Base-by-base conservation (phyloP, 1,139 yeast genomes). In the Meyerozyma smithsonii region DNA sequence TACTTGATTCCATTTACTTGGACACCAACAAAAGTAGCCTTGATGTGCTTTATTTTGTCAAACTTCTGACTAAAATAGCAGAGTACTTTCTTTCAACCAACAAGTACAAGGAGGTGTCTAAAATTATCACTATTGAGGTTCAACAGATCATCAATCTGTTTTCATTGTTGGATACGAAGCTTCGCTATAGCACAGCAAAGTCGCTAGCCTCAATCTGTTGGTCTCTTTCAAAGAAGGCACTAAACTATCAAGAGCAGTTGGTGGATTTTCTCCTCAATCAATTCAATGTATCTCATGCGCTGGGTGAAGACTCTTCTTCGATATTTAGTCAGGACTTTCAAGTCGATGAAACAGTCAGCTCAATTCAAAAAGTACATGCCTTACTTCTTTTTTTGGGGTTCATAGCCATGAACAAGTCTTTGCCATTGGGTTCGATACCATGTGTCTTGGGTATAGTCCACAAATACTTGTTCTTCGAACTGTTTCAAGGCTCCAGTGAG, bases 401-500 rank as follows among this genome's bases (percentile, higher is more conserved):
- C 40, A 42, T 61, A 10, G 49, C 64, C 1, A 51, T 71, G 34
- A 55, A 57, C 23, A 61, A 55, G 35, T 40, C 56, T 1, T 46
- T 69, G 8, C 69, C 72, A 1, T n/a, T 24, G 1, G 42, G 46
- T 8, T 50, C 56, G 5, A 41, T 62, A 2, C 63, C 66, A 0
- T 35, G 37, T 0, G 42, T 65, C 5, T 45, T 68, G n/a, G 52
- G 63, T 17, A 46, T 69, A n/a, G 54, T 58, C n/a, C 69, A 66
- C 39, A 50, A 59, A 15, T 74, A 85, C 0, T 56, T 81, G 5
- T 74, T 69, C 36, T 72, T 83, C 44, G 81, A 77, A 41, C 83
- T 80, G 42, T 58, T 62, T 32, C 56, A 72, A 38, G 56, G 78
- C 11, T 72, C 78, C 0, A 62, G 69, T 12, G 66, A 79, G 0